Evolutionary conservation across 176 grass and related monocot species (phyloP).

Genomic region (Echinochloa phyllopogon): DNA sequence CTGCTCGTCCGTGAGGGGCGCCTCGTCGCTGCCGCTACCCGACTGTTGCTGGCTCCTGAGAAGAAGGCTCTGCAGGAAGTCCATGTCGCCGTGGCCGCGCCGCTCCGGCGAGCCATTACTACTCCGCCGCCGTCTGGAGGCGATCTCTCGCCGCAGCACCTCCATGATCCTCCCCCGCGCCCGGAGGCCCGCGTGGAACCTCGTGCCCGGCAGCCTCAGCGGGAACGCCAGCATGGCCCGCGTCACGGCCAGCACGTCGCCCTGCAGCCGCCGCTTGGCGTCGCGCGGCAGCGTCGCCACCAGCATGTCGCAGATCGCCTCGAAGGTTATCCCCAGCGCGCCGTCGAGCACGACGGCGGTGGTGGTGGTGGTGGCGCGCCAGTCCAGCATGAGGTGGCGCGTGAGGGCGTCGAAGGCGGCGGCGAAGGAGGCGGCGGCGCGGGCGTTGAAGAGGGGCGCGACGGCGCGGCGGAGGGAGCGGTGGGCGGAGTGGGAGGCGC

Average conservation of each 20-base stretch:
- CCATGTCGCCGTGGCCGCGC: constrained; percentile 22
- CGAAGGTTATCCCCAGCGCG: constrained; percentile 67
- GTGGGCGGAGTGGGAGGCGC: constrained; percentile 63
- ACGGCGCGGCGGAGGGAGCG: constrained; percentile 56
- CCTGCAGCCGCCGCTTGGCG: constrained; percentile 35
- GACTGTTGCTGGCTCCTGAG: not conserved
- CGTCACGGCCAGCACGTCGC: constrained; percentile 70
- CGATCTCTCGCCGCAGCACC: constrained; percentile 57
- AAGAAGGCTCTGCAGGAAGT: constrained; percentile 81
- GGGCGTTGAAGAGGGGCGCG: constrained; percentile 58
- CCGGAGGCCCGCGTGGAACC: constrained; percentile 69
- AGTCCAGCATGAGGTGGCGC: not conserved
- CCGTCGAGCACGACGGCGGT: constrained; percentile 60
- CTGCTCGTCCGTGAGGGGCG: constrained; percentile 63
- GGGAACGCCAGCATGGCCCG: constrained; percentile 85
- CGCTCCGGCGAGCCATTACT: no score
- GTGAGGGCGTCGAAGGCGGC: constrained; percentile 46
- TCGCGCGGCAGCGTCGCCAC: constrained; percentile 45
- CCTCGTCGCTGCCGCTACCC: not conserved
- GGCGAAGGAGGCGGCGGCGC: constrained; percentile 34
- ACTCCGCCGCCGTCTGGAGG: constrained; percentile 15
- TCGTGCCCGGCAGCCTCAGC: constrained; percentile 65
- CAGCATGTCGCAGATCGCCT: constrained; percentile 87
- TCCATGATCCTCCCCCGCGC: constrained; percentile 78
- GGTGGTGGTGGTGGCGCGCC: not conserved